Conservation (phyloP, 257 asterid species). For the Anisodus tanguticus region DNA sequence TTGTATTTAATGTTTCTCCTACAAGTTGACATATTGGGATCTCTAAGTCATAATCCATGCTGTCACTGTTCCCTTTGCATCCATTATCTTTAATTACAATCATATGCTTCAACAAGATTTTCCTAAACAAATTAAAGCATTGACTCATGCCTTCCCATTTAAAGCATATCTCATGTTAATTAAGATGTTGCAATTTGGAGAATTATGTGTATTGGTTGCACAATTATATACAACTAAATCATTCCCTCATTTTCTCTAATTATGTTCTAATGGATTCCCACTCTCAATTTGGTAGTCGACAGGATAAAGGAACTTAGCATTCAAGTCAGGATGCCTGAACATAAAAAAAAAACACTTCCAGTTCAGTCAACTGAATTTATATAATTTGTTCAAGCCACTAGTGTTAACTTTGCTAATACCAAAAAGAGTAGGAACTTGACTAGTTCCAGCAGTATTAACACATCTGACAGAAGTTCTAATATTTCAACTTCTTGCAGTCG, state of each 20-base stretch:
- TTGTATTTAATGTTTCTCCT: background rate
- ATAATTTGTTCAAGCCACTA: too few relatives aligned
- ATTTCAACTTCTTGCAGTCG: slow-evolving; percentile 55
- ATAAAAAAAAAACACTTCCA: too few relatives aligned
- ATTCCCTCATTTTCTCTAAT: too few relatives aligned
- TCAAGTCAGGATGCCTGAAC: too few relatives aligned
- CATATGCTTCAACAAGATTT: slow-evolving; percentile 41
- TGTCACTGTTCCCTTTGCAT: background rate
- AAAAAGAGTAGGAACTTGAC: background rate
- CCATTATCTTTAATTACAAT: slow-evolving; percentile 48
- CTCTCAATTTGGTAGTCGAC: too few relatives aligned
- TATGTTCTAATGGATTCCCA: too few relatives aligned
- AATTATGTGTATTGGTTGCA: background rate
- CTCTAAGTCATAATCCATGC: background rate
- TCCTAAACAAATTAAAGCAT: background rate
- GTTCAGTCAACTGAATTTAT: too few relatives aligned
- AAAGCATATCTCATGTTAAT: background rate
- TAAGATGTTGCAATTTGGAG: background rate
- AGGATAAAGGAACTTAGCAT: too few relatives aligned
- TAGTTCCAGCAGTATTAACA: too few relatives aligned
- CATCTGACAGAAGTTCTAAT: background rate
- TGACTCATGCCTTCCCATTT: background rate
- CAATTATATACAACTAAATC: background rate
- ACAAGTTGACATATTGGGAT: background rate
- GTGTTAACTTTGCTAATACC: too few relatives aligned